Base-by-base conservation (phyloP, 345 rosid species). In the Brassica rapa region DNA sequence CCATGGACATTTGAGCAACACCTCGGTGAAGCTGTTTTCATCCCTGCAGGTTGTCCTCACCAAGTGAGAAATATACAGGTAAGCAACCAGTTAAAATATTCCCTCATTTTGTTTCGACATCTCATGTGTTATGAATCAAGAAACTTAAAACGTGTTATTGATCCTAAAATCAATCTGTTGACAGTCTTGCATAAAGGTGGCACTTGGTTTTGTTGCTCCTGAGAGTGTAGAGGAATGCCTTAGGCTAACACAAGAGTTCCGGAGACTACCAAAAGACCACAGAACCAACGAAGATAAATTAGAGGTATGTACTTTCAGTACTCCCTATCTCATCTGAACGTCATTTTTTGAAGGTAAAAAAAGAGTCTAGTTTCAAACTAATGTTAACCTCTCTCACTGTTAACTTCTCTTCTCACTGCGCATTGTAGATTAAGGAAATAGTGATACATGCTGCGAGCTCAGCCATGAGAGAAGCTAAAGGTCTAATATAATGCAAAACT, bases 161-260 rank as follows among this genome's bases (percentile, higher is more conserved):
- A 39, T 65, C 14, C 14, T 55, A 6, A 21, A 41, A 6, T 19
- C 0, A 32, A 35, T 39, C 16, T 73, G 51, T 62, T 56, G 10
- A 23, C 86, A 89, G 91, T 89, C 91, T 1, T 89, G 94, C 69
- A 89, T 87, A 66, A 89, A 89, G 82, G 90, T 89, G 59, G 91
- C 90, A 33, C 75, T 81, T 11, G 91, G 85, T 73, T 89, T 89
- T 39, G 90, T 88, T 27, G 85, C 94, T 51, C 94, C 94, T 4
- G 91, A 86, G 70, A 88, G 82, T 41, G 67, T 87, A 16, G 82
- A 73, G 3, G 89, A 88, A 68, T 88, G 89, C 49, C 80, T 89
- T 53, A 81, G 85, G 24, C 82, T 89, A 35, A 86, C 90, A 3
- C 83, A 88, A 49, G 91, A 88, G 80, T 85, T 86, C 57, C 84